Conservation (phyloP, 495 filamentous ascomycete species). For the Xylaria palmicola region DNA sequence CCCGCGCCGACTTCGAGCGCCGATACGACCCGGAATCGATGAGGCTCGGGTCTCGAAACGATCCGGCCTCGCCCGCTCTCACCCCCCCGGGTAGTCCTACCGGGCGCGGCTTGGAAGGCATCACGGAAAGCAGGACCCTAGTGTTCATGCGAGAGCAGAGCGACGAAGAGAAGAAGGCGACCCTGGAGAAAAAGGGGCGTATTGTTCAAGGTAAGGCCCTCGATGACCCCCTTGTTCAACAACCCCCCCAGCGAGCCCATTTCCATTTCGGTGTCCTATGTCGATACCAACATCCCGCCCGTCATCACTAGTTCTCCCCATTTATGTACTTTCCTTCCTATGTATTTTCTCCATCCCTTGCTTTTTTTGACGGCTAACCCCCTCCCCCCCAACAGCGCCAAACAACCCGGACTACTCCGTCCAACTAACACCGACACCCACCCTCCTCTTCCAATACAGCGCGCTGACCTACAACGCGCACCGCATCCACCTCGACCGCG, state of each 20-base stretch:
- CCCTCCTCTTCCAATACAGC: slow-evolving; percentile 79
- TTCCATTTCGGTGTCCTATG: too few species aligned
- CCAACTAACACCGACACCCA: slow-evolving; percentile 58
- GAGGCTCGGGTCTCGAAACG: neutral
- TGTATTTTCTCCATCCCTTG: neutral
- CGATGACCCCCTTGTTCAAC: neutral
- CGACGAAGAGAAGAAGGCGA: slow-evolving; percentile 8
- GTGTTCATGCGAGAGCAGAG: slow-evolving; percentile 38
- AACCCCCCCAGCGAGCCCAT: too few species aligned
- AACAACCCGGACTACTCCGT: slow-evolving; percentile 56
- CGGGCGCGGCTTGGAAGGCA: neutral
- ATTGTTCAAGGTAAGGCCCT: slow-evolving; percentile 23
- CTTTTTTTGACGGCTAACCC: slow-evolving; percentile 23
- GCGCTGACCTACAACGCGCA: slow-evolving; percentile 87
- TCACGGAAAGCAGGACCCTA: slow-evolving; percentile 37
- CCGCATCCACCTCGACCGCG: slow-evolving; percentile 75
- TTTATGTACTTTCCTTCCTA: too few species aligned
- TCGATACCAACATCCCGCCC: too few species aligned
- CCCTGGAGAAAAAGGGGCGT: neutral
- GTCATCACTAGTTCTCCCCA: too few species aligned
- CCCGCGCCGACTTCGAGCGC: neutral
- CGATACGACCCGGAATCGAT: neutral
- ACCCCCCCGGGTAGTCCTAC: too few species aligned
- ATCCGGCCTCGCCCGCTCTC: neutral
- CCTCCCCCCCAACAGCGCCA: slow-evolving; percentile 20